Conservation (phyloP, 495 filamentous ascomycete genomes). For the Cercophora scortea region DNA sequence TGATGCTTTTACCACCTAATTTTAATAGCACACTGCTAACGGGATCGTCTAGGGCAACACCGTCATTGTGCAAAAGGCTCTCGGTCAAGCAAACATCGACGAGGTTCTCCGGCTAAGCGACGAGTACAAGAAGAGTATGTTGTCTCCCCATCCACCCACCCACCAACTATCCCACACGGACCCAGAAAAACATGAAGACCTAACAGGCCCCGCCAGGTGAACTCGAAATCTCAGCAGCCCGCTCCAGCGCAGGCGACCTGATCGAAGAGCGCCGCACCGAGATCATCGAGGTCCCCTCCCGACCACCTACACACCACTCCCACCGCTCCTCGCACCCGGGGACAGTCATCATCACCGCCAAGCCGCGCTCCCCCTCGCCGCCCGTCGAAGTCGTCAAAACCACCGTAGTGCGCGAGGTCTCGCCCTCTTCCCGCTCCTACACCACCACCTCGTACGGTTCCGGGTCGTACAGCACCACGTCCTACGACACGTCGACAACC, state of each 20-base stretch:
- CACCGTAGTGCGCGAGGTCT: constrained; percentile 28
- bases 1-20: background rate
- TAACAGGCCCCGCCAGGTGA: constrained; percentile 23
- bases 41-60: constrained; percentile 52
- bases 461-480: constrained; percentile 4
- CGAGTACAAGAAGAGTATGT: constrained; percentile 51
- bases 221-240: constrained; percentile 28
- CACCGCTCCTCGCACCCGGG: constrained; percentile 13
- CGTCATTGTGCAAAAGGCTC: constrained; percentile 69
- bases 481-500: constrained; percentile 14
- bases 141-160: background rate
- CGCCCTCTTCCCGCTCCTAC: constrained; percentile 23
- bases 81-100: constrained; percentile 85
- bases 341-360: constrained; percentile 31
- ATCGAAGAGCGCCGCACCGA: constrained; percentile 28
- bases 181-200: background rate
- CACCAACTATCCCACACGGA: background rate
- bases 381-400: constrained; percentile 23
- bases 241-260: constrained; percentile 26
- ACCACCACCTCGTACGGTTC: constrained; percentile 21
- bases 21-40: constrained; percentile 17
- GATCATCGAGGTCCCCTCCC: constrained; percentile 10
- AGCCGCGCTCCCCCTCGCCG: constrained; percentile 28
- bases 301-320: constrained; percentile 20
- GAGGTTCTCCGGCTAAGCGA: constrained; percentile 76